Conservation (phyloP, 495 filamentous ascomycete genomes). For the Penicillium chermesinum region DNA sequence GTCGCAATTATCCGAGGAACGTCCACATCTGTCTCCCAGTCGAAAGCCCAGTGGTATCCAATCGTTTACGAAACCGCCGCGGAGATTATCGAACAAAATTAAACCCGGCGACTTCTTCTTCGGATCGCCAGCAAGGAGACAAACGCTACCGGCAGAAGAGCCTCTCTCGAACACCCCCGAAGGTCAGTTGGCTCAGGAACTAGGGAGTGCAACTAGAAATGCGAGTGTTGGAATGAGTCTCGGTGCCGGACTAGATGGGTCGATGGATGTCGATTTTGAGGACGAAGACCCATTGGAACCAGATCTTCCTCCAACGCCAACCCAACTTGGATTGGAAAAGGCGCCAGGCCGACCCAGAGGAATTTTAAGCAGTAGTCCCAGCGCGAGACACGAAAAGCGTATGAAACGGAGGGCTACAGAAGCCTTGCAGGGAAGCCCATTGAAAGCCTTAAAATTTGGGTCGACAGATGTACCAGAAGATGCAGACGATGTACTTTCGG, state of each 20-base stretch:
- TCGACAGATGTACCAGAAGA: slow-evolving; percentile 11
- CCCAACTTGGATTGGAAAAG: slow-evolving; percentile 50
- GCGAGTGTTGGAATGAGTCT: not conserved
- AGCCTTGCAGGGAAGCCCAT: slow-evolving; percentile 23
- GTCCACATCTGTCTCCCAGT: slow-evolving; percentile 25
- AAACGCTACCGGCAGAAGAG: slow-evolving; percentile 20
- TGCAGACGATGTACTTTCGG: slow-evolving; percentile 1
- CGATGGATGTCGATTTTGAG: slow-evolving; percentile 26
- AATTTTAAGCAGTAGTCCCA: slow-evolving; percentile 42
- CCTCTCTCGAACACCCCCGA: slow-evolving; percentile 29
- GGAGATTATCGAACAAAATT: slow-evolving; percentile 37
- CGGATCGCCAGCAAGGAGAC: slow-evolving; percentile 36
- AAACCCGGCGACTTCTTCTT: slow-evolving; percentile 39
- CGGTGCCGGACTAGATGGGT: slow-evolving; percentile 2
- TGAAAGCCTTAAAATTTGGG: slow-evolving; percentile 26
- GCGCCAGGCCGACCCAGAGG: slow-evolving; percentile 33
- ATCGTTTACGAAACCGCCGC: slow-evolving; percentile 39
- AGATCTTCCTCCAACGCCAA: slow-evolving; percentile 66
- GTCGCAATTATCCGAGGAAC: slow-evolving; percentile 28
- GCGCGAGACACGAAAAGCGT: slow-evolving; percentile 26
- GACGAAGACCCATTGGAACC: slow-evolving; percentile 51
- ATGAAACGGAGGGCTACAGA: slow-evolving; percentile 25
- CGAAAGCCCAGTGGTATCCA: slow-evolving; percentile 30
- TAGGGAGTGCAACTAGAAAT: slow-evolving; percentile 32
- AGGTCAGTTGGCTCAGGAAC: slow-evolving; percentile 36